Conservation (phyloP, 2,329 filamentous ascomycete species). For the Xylariaceae sp. region DNA sequence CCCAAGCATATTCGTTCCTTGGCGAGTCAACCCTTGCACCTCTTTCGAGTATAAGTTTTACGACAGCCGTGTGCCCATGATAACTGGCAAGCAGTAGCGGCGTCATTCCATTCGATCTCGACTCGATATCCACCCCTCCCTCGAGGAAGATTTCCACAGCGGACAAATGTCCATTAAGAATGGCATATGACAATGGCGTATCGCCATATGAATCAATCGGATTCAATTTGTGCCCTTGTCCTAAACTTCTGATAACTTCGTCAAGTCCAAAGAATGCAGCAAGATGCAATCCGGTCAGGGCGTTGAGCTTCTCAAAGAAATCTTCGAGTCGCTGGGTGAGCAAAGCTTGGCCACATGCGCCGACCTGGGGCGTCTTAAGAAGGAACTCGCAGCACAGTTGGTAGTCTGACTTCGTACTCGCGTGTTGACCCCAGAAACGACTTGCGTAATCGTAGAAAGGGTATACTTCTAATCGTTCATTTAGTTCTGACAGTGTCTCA, state of each 20-base stretch:
- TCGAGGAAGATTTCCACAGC: background rate
- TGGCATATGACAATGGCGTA: background rate
- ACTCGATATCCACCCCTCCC: background rate
- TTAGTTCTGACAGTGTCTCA: background rate
- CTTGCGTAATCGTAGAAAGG: slow-evolving; percentile 10
- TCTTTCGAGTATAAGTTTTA: background rate
- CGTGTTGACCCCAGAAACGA: slow-evolving; percentile 8
- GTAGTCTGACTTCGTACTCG: background rate
- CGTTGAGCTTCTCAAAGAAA: background rate
- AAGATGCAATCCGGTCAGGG: slow-evolving; percentile 3
- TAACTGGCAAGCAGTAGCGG: background rate
- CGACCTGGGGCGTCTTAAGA: slow-evolving; percentile 1
- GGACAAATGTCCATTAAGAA: background rate
- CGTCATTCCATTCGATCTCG: background rate
- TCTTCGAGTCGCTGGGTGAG: background rate
- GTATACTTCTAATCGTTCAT: background rate
- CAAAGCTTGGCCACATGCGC: slow-evolving; percentile 3
- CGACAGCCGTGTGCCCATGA: background rate
- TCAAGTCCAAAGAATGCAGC: slow-evolving; percentile 2
- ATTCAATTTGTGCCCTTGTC: background rate
- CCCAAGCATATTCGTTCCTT: background rate
- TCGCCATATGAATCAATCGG: background rate
- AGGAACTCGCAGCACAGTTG: slow-evolving; percentile 1
- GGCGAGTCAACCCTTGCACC: background rate
- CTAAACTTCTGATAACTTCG: background rate